Conservation (phyloP, 1,139 yeast genomes). For the Debaryomyces sp. region DNA sequence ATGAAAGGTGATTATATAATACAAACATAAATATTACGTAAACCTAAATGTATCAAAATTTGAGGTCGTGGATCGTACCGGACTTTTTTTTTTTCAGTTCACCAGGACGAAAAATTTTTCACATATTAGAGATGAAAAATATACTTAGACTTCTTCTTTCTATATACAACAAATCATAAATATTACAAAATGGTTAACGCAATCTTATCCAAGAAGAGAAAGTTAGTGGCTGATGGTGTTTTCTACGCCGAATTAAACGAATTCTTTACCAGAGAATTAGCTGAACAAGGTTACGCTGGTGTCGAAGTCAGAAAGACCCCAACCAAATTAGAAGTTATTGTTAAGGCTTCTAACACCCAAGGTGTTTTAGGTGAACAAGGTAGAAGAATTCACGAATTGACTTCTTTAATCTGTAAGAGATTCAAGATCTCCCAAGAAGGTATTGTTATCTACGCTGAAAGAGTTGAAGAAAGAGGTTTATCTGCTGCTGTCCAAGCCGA, state of each 20-base stretch:
- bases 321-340: conserved; percentile 96
- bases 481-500: conserved; percentile 99
- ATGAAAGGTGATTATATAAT: neutral
- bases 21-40: neutral
- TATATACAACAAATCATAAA: conserved; percentile 10
- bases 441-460: conserved; percentile 96
- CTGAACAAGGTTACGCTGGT: conserved; percentile 99
- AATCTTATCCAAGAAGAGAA: conserved; percentile 82
- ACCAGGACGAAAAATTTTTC: conserved; percentile 17
- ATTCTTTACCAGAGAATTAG: conserved; percentile 99
- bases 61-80: conserved; percentile 13
- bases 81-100: neutral
- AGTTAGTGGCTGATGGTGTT: conserved; percentile 99
- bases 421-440: conserved; percentile 95
- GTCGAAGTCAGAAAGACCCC: conserved; percentile 99
- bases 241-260: conserved; percentile 99
- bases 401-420: conserved; percentile 97
- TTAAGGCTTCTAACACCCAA: conserved; percentile 99
- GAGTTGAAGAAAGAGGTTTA: conserved; percentile 99
- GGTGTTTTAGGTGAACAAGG: conserved; percentile 99
- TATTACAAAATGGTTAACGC: conserved; percentile 41
- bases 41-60: conserved; percentile 4
- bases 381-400: conserved; percentile 99
- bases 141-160: conserved; percentile 7
- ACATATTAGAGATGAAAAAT: neutral